These are phyloP conservation scores for Peniophora sp. DNA, from an alignment of 1,284 basidiomycete species.

Conservation along the genomic window DNA sequence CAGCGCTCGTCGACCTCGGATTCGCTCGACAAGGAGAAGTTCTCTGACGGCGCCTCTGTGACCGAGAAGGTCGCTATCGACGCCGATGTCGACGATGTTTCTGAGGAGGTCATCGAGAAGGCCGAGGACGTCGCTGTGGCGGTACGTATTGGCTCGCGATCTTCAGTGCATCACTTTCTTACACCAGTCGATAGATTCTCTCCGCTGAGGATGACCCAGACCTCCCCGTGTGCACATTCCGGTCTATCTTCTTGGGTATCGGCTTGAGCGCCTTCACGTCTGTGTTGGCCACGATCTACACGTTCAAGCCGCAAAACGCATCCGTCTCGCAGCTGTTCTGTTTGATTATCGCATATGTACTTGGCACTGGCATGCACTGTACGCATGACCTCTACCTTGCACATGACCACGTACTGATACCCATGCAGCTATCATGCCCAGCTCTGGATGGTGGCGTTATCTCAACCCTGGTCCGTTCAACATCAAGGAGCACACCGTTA, in stretches of 20 bases:
- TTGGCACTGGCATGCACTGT: conserved; percentile 46
- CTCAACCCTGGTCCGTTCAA: conserved; percentile 59
- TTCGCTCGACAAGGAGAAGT: not conserved
- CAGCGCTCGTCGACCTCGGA: not conserved
- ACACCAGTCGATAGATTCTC: conserved; percentile 28
- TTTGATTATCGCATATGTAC: conserved; percentile 55
- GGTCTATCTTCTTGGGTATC: conserved; percentile 50
- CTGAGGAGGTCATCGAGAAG: conserved; percentile 27
- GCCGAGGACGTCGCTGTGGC: conserved; percentile 38
- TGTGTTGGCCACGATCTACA: conserved; percentile 50
- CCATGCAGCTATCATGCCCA: conserved; percentile 33
- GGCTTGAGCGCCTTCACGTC: conserved; percentile 56
- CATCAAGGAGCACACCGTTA: conserved; percentile 55
- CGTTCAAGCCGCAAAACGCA: conserved; percentile 56
- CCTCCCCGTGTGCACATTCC: conserved; percentile 50
- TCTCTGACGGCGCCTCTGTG: not conserved
- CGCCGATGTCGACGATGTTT: not conserved
- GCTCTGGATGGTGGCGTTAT: conserved; percentile 36
- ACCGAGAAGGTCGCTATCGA: conserved; percentile 24
- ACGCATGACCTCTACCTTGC: conserved; percentile 14
- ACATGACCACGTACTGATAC: conserved; percentile 18
- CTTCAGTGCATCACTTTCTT: not conserved
- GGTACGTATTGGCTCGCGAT: conserved; percentile 17
- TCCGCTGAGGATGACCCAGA: conserved; percentile 46
- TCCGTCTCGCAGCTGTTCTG: conserved; percentile 44